Conservation (phyloP, 208 protist species). For the Ichthyophonus hoferi region DNA sequence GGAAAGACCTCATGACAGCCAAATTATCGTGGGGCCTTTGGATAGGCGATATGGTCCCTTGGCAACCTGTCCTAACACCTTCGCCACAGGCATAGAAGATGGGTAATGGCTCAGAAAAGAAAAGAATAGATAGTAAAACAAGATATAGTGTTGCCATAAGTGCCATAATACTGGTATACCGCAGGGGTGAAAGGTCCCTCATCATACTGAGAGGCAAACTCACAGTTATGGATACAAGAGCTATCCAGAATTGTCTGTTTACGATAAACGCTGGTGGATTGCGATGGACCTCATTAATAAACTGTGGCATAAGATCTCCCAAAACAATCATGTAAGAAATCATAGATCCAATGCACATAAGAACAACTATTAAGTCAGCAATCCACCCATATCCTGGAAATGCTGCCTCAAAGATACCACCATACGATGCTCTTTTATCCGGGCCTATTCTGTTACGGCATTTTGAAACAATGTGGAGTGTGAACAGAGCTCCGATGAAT, state of each 20-base stretch:
- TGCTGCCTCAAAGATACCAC: not conserved
- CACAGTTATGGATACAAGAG: not conserved
- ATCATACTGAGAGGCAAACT: not conserved
- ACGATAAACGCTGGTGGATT: not conserved
- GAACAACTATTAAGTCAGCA: conserved; percentile 3
- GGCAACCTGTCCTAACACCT: not conserved
- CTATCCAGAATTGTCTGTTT: not conserved
- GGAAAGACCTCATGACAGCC: conserved; percentile 7
- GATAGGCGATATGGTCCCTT: not conserved
- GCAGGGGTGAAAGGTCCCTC: not conserved
- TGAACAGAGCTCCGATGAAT: not conserved
- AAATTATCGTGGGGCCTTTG: too few species aligned
- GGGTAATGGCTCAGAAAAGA: not conserved
- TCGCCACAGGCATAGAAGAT: conserved; percentile 10
- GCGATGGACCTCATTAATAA: not conserved
- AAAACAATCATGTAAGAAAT: not conserved
- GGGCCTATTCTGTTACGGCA: not conserved
- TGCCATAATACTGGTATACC: not conserved
- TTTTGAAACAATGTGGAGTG: not conserved
- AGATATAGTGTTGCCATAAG: not conserved
- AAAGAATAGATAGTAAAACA: not conserved
- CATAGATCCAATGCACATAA: not conserved
- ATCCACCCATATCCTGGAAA: not conserved
- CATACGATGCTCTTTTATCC: not conserved
- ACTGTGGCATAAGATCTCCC: conserved; percentile 11